Conservation (phyloP, 768 basidiomycete species). For the Mycena epipterygia region DNA sequence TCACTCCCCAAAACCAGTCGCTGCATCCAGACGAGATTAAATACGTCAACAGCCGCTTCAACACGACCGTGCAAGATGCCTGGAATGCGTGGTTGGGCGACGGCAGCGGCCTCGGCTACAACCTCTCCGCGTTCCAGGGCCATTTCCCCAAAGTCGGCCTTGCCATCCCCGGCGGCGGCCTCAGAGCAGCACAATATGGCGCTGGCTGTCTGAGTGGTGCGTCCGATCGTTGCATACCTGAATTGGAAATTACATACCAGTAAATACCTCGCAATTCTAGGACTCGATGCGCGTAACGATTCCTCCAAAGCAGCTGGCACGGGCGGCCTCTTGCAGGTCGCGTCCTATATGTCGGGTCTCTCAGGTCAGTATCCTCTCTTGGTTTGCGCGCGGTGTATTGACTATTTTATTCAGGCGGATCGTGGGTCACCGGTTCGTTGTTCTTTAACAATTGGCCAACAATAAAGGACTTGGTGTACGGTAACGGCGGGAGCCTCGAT, state of each 20-base stretch:
- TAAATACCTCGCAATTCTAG: not conserved
- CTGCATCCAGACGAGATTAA: conserved; percentile 62
- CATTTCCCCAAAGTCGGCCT: conserved; percentile 69
- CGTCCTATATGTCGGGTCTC: conserved; percentile 76
- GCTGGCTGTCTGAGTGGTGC: conserved; percentile 66
- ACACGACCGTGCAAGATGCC: conserved; percentile 57
- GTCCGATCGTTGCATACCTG: not conserved
- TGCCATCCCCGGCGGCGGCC: conserved; percentile 80
- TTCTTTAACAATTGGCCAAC: conserved; percentile 74
- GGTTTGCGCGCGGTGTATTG: not conserved
- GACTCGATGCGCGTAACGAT: conserved; percentile 14
- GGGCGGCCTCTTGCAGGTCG: conserved; percentile 61
- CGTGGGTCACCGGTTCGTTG: conserved; percentile 77
- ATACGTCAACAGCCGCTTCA: conserved; percentile 61
- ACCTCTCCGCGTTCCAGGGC: conserved; percentile 55
- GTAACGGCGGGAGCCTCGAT: conserved; percentile 58
- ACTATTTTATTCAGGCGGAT: conserved; percentile 60
- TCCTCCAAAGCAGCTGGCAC: not conserved
- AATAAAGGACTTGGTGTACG: conserved; percentile 70
- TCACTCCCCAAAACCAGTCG: conserved; percentile 64
- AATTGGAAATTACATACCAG: not conserved
- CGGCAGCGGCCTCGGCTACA: conserved; percentile 66
- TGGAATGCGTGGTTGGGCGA: conserved; percentile 75
- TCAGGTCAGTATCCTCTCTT: conserved; percentile 62
- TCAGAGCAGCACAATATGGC: conserved; percentile 76